Base-by-base conservation (phyloP, 495 filamentous ascomycete genomes). In the Letharia lupina region DNA sequence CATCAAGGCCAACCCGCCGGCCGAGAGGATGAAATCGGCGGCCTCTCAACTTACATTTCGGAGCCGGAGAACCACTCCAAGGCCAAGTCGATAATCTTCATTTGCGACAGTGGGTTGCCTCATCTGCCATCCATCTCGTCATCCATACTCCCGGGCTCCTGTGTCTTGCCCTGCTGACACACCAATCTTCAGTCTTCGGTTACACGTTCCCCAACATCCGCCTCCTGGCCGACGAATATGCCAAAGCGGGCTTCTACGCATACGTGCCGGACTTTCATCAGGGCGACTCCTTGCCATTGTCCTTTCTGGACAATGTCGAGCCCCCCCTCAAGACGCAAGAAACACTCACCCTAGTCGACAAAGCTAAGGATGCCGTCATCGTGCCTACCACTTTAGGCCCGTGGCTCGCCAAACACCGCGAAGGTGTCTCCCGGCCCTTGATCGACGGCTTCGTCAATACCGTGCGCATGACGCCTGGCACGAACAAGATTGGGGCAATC, bases 221-320 rank as follows among this genome's bases (percentile, higher is more conserved):
- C 59, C 73, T 80, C 59, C 76, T 79, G n/a, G 77, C 76, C 42
- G 77, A 80, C 68, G 73, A 73, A 63, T 80, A 80, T 63, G 76
- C 75, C 63, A 74, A 74, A 67, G 74, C 73, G 47, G 76, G 76
- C 56, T 77, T 77, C 60, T 79, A 73, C 50, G 70, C 71, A 58
- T 79, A 78, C 67, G 64, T 80, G 23, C 77, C 77, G 5, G 77
- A 79, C 65, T 72, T 79, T 60, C 76, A 76, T 64, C 54, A 77
- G 58, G 75, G 76, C 41, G 78, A 80, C 65, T 75, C 77, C 45
- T 65, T 78, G 11, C 68, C 65, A 28, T 66, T 78, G 40, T 70
- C 73, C 45, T 68, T 76, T 57, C 75, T 78, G 37, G 72, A 80
- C 50, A 62, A 76, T 28, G 63, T 77, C 18, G 74, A 78, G 60